A percentile compares a stretch with the other conserved stretches of the same genome.
Evolutionary conservation across 306 rosid species (phyloP).

Genomic region (Acacia acuminata): DNA sequence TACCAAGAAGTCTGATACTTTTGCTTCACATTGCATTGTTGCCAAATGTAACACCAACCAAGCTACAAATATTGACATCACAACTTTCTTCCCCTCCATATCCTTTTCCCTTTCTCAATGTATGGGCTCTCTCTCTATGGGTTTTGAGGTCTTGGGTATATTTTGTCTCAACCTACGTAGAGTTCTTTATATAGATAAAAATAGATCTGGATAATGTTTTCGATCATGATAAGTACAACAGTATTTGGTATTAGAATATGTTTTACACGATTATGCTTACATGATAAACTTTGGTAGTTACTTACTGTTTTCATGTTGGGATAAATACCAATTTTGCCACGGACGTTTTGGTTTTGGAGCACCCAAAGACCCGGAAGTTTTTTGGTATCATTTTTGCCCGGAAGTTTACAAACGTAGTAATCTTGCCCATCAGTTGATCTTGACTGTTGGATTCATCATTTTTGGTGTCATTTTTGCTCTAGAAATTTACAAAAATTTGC

Average conservation of each 20-base stretch:
- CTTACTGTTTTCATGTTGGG: not conserved
- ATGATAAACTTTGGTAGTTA: not conserved
- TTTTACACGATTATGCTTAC: not conserved
- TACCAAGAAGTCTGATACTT: not conserved
- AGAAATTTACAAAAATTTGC: too few relatives aligned
- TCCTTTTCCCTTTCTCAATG: not conserved
- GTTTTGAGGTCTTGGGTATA: not conserved
- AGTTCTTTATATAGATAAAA: not conserved
- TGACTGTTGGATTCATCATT: too few relatives aligned
- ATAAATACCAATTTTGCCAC: too few relatives aligned
- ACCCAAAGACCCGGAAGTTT: too few relatives aligned
- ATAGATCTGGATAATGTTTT: not conserved
- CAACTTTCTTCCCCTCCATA: not conserved
- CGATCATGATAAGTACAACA: not conserved
- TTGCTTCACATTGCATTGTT: not conserved
- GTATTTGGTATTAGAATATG: not conserved
- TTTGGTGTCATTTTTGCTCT: too few relatives aligned
- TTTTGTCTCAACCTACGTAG: not conserved
- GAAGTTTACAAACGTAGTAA: too few relatives aligned
- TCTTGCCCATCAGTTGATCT: too few relatives aligned
- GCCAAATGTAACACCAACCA: not conserved
- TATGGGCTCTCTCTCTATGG: not conserved
- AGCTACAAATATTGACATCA: not conserved
- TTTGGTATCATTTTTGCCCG: too few relatives aligned
- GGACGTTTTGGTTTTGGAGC: too few relatives aligned